Evolutionary conservation across 2,329 filamentous ascomycete genomes (phyloP).

Genomic region (Mycocentrospora acerina): DNA sequence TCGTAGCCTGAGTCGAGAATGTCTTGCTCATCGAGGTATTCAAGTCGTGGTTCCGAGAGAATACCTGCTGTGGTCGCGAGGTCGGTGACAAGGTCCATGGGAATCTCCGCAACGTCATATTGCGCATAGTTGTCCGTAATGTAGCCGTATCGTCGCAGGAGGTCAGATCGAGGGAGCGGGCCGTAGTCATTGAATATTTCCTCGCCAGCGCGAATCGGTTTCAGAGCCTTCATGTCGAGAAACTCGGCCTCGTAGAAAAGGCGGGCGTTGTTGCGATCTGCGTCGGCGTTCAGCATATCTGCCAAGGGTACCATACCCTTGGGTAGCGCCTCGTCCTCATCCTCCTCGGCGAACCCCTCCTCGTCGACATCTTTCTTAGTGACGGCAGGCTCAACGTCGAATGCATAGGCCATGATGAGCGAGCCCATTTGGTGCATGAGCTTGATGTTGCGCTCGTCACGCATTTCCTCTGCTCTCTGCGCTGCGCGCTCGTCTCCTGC

Average conservation of each 20-base stretch:
- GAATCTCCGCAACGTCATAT: slow-evolving; percentile 81
- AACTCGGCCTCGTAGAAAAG: slow-evolving; percentile 61
- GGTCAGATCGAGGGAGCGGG: slow-evolving; percentile 76
- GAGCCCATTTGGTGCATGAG: slow-evolving; percentile 80
- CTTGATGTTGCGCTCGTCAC: slow-evolving; percentile 52
- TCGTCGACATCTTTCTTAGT: slow-evolving; percentile 57
- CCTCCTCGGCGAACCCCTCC: slow-evolving; percentile 51
- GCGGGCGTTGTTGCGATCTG: slow-evolving; percentile 72
- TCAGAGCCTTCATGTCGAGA: slow-evolving; percentile 71
- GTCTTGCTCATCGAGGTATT: slow-evolving; percentile 62
- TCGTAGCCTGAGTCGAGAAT: slow-evolving; percentile 76
- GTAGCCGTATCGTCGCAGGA: slow-evolving; percentile 84
- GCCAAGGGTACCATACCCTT: slow-evolving; percentile 92
- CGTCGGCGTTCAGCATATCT: slow-evolving; percentile 86
- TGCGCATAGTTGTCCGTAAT: slow-evolving; percentile 74
- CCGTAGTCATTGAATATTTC: slow-evolving; percentile 91
- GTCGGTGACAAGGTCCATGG: slow-evolving; percentile 58
- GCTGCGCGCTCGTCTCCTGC: slow-evolving; percentile 38
- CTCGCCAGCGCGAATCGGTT: slow-evolving; percentile 67
- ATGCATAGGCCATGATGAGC: slow-evolving; percentile 90
- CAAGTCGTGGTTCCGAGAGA: slow-evolving; percentile 34
- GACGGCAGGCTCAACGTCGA: slow-evolving; percentile 66
- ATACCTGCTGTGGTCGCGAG: slow-evolving; percentile 13
- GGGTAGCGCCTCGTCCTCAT: slow-evolving; percentile 51
- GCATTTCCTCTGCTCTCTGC: slow-evolving; percentile 42